A percentile compares a stretch with the other conserved stretches of the same genome.
Conservation (phyloP, 768 basidiomycete genomes). For the Serendipita vermifera region DNA sequence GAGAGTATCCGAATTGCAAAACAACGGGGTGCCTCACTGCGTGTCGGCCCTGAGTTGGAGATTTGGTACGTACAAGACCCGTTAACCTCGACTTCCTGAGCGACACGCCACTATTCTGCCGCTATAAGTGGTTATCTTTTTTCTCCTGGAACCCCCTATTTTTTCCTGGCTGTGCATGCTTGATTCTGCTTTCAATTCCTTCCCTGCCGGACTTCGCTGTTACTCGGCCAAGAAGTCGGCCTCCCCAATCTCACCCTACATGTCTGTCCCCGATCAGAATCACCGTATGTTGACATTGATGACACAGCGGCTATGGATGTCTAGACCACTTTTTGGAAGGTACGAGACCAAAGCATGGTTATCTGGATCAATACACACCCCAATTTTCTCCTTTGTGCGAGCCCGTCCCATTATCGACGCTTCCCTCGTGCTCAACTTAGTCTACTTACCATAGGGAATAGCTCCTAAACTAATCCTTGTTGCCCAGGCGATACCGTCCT, state of each 20-base stretch:
- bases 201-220: too few species aligned
- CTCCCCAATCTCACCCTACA: too few species aligned
- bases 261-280: too few species aligned
- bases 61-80: conserved; percentile 76
- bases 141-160: too few species aligned
- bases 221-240: too few species aligned
- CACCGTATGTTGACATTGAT: neutral
- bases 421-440: neutral
- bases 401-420: neutral
- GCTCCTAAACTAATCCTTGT: neutral
- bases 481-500: conserved; percentile 78
- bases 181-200: too few species aligned
- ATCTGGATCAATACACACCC: too few species aligned
- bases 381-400: too few species aligned
- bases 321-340: conserved; percentile 97
- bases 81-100: too few species aligned
- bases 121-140: too few species aligned
- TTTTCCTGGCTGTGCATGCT: too few species aligned
- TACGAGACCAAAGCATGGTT: conserved; percentile 21
- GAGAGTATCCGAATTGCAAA: conserved; percentile 82
- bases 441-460: neutral
- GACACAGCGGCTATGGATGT: conserved; percentile 92
- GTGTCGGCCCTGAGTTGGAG: conserved; percentile 95
- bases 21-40: conserved; percentile 68
- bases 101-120: too few species aligned